Base-by-base conservation (phyloP, 306 rosid genomes). In the Ceratonia siliqua region DNA sequence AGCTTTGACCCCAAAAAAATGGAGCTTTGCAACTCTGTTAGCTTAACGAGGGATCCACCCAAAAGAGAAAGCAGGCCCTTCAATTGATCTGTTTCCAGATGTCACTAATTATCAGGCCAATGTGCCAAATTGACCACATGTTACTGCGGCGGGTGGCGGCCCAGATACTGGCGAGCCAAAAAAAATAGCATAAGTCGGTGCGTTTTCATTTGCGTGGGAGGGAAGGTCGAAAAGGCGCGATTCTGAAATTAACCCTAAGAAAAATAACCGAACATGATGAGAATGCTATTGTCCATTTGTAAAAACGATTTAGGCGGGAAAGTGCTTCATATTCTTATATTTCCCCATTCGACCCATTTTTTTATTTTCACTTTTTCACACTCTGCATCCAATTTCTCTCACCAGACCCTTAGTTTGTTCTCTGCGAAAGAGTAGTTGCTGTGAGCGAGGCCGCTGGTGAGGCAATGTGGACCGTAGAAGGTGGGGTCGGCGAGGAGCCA, bases 291-390 rank as follows among this genome's bases (percentile, higher is more conserved):
- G 8, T 32, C 8, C 15, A 55, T 20, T 4, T 57, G 41, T 38
- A 64, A 76, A 57, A 43, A 54, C 59, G 11, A 53, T 79, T 88
- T 81, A 70, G 87, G 96, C 91, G 91, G 94, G 94, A 87, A 90
- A 85, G 42, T 48, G 28, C 62, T 20, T 3, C 46, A 8, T 7
- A 3, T 64, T 57, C 71, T 21, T 45, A 10, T 42, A 56, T 9
- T 65, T 17, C 45, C 15, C 27, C 54, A 8, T 17, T 58, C 42
- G 13, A n/a, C 8, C 57, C 24, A 6, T 21, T 17, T 0, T 21
- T 17, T 0, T 25, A 6, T 59, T 11, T 20, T 73, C 57, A 20
- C 13, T 39, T 41, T 10, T 33, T 0, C 4, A 2, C 43, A n/a
- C 49, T 14, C 22, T 24, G 10, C 24, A 32, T 13, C 52, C 41